Base-by-base conservation (phyloP, 2,329 filamentous ascomycete species). In the Epichloe sylvatica region DNA sequence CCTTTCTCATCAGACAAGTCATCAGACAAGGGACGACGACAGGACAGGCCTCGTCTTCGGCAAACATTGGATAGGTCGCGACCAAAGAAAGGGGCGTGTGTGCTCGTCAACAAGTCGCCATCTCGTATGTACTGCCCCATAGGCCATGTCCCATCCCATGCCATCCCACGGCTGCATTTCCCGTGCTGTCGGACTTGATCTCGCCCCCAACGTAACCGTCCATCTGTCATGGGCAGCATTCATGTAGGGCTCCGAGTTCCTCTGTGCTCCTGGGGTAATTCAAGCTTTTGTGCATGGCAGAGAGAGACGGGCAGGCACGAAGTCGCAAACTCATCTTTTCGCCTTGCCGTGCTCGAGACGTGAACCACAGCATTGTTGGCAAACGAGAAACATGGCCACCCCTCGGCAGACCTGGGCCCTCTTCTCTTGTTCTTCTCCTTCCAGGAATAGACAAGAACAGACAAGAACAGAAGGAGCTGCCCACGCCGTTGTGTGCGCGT, bases 391-490 rank as follows among this genome's bases (percentile, higher is more conserved):
- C 19, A 39, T 35, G 17, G 15, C 33, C 39, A 45, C 23, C 39
- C 19, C 19, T 23, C 19, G 41, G 43, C 42, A 13, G 13, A 35
- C 19, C 19, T 19, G 5, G 15, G 40, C 15, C 39, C 23, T 30
- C 33, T 19, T 35, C 13, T 48, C 30, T 42, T 46, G 21, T 17
- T 37, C 52, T 64, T 67, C 70, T 72, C 70, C 71, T 74, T 72
- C 70, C 70, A 64, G 70, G 67, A 70, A 65, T 3, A 9, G 25
- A 17, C 17, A 17, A 17, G 17, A 30, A 30, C 8, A 30, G 25
- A 9, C 61, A 70, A 56, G 57, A 45, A 30, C 17, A 40, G 41
- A 47, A 19, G 38, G 23, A 19, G 30, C 34, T 42, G 46, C 19
- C 15, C 13, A 15, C 17, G 36, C 37, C n/a, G 45, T 35, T 47